These are phyloP conservation scores for Moesziomyces sp. DNA, from an alignment of 1,284 basidiomycete species.

Conservation along the genomic window DNA sequence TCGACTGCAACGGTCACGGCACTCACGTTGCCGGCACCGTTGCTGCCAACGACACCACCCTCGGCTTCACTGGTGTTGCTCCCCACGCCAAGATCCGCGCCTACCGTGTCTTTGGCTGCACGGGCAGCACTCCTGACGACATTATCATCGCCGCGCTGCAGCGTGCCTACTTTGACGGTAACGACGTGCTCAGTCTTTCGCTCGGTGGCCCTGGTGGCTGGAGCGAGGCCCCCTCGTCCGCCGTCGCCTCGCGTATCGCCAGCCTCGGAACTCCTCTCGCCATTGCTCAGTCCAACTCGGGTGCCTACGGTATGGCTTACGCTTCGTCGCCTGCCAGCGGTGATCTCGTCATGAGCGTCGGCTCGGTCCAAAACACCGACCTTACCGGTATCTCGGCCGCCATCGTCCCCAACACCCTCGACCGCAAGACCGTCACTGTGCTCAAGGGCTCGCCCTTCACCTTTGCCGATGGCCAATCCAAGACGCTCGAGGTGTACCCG, in stretches of 20 bases:
- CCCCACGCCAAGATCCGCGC: slow-evolving; percentile 56
- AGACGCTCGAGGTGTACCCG: slow-evolving; percentile 47
- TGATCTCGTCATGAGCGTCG: slow-evolving; percentile 61
- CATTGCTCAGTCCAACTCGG: slow-evolving; percentile 69
- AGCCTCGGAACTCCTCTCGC: slow-evolving; percentile 48
- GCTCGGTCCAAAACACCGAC: slow-evolving; percentile 64
- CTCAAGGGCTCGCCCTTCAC: slow-evolving; percentile 49
- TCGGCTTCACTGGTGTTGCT: slow-evolving; percentile 57
- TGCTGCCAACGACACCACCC: slow-evolving; percentile 71
- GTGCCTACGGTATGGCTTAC: slow-evolving; percentile 68
- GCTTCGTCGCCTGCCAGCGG: slow-evolving; percentile 68
- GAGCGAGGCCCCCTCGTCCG: slow-evolving; percentile 34
- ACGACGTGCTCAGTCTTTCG: slow-evolving; percentile 75
- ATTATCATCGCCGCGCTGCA: slow-evolving; percentile 68
- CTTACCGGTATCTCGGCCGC: slow-evolving; percentile 48
- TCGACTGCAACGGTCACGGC: slow-evolving; percentile 68
- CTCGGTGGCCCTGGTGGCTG: slow-evolving; percentile 71
- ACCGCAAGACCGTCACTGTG: slow-evolving; percentile 30
- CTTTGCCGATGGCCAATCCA: slow-evolving; percentile 32
- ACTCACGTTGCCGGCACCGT: slow-evolving; percentile 77
- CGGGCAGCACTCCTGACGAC: slow-evolving; percentile 65
- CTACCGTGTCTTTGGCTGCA: slow-evolving; percentile 70
- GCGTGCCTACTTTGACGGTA: slow-evolving; percentile 58
- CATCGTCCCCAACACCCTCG: slow-evolving; percentile 32
- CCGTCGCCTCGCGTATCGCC: slow-evolving; percentile 41